Base-by-base conservation (phyloP, 345 rosid species). In the Aquilaria malaccensis region DNA sequence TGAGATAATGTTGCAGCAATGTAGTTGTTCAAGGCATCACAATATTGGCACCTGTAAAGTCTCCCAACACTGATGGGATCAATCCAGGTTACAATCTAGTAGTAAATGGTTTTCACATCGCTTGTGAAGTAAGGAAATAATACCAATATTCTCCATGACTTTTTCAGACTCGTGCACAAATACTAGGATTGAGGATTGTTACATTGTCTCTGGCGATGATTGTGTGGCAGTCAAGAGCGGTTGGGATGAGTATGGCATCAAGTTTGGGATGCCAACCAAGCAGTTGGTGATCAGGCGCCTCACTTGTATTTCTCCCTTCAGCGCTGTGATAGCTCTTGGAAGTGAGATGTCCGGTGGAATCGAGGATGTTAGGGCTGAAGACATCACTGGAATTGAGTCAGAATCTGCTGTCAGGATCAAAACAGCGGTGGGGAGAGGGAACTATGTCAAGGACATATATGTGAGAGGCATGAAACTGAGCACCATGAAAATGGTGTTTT, bases 321-420 rank as follows among this genome's bases (percentile, higher is more conserved):
- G 98, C 15, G 98, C 98, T 0, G 87, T 81, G 62, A 83, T 91
- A 14, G 98, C 98, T 0, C 71, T 91, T 11, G 98, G 96, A 9
- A 88, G 95, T 30, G 98, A 91, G 60, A 88, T 91, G 96, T 88
- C 98, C 0, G 96, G 98, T 1, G 98, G 98, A 50, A 83, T 91
- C 2, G 70, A 81, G 43, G 87, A 91, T 56, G 90, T 91, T 45
- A 74, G 96, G 50, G 88, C 83, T 14, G 98, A 91, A 65, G 96
- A 86, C 72, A 78, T 91, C n/a, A 66, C 70, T 7, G 91, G 87
- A 13, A 75, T 91, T 41, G 48, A 88, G 67, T 80, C 95, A 0
- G 87, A 88, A 68, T 88, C 98, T 0, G 98, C 75, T 43, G 71
- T 91, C 4, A 75, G 96, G 66, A 88, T 91, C 69, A 91, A 88